A percentile compares a stretch with the other conserved stretches of the same genome.
These are phyloP conservation scores for Aspergillus ustus DNA, from an alignment of 2,329 filamentous ascomycete genomes.

Conservation along the genomic window DNA sequence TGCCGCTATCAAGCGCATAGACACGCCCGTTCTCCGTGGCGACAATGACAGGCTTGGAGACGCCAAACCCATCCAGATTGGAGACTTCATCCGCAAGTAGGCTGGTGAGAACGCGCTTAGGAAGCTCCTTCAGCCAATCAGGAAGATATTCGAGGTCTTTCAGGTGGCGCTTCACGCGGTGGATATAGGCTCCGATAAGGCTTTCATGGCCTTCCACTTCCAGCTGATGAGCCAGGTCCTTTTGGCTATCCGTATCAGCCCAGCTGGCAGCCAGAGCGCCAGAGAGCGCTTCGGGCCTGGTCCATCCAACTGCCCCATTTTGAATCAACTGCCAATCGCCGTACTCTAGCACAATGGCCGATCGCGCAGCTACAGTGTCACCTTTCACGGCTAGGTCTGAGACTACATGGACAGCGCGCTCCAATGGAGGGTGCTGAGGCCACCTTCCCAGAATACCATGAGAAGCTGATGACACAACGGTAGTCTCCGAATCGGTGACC, in stretches of 20 bases:
- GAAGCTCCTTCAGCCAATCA: slow-evolving; percentile 71
- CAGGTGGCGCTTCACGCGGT: slow-evolving; percentile 81
- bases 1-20: slow-evolving; percentile 77
- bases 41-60: slow-evolving; percentile 81
- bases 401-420: slow-evolving; percentile 67
- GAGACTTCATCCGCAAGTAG: slow-evolving; percentile 62
- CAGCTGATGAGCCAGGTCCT: slow-evolving; percentile 77
- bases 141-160: slow-evolving; percentile 76
- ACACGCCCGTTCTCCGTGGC: slow-evolving; percentile 80
- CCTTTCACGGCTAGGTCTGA: slow-evolving; percentile 81
- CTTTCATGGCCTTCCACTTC: slow-evolving; percentile 87
- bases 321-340: slow-evolving; percentile 82
- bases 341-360: slow-evolving; percentile 67
- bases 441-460: slow-evolving; percentile 77
- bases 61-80: slow-evolving; percentile 70
- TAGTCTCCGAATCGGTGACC: slow-evolving; percentile 73
- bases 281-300: slow-evolving; percentile 79
- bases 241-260: slow-evolving; percentile 74
- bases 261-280: slow-evolving; percentile 79
- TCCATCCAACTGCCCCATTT: slow-evolving; percentile 82
- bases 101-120: slow-evolving; percentile 68
- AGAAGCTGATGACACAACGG: slow-evolving; percentile 75
- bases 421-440: slow-evolving; percentile 58
- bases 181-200: slow-evolving; percentile 78
- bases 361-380: slow-evolving; percentile 75